Base-by-base conservation (phyloP, 192 early-diverging fungal species). In the Podochytrium sp. region DNA sequence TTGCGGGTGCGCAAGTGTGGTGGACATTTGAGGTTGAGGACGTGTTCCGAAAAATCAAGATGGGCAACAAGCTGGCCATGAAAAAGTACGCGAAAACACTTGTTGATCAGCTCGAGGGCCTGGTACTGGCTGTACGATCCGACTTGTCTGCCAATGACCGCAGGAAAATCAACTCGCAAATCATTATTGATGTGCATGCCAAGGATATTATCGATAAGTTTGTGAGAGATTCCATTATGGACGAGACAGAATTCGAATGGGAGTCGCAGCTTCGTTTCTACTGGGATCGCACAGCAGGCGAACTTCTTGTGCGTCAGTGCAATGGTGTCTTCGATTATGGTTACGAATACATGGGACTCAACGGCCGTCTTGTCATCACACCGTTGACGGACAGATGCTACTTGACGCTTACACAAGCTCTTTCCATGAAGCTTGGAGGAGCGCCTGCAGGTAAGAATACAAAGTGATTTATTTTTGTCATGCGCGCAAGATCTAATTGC, bases 1-100 rank as follows among this genome's bases (percentile, higher is more conserved):
- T 89, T 2, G 85, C 84, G 40, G 84, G 87, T 2, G 79, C 83
- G n/a, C 87, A 89, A 61, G 87, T 89, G 3, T 89, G 87, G 87
- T 89, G 87, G 87, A 89, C 87, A 30, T 89, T 87, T 85, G 87
- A 89, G 59, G 87, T 88, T 0, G 87, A 88, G 40, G 87, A 88
- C 65, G 87, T 86, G 0, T 87, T 87, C 61, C 59, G 71, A 10
- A 87, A 87, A 58, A 87, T 87, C 76, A 83, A 83, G 53, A 40
- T 56, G n/a, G 86, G 86, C 38, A 85, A 85, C 75, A 87, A 87
- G 72, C 71, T 87, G 4, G 86, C 86, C 0, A 87, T 87, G 86
- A 87, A 87, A 59, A 73, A 75, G 49, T 87, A 87, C 56, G 78
- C 79, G 52, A 87, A 87, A 51, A 78, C 78, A 14, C 69, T 88